Conservation (phyloP, 768 basidiomycete species). For the Termitomyces sp. region DNA sequence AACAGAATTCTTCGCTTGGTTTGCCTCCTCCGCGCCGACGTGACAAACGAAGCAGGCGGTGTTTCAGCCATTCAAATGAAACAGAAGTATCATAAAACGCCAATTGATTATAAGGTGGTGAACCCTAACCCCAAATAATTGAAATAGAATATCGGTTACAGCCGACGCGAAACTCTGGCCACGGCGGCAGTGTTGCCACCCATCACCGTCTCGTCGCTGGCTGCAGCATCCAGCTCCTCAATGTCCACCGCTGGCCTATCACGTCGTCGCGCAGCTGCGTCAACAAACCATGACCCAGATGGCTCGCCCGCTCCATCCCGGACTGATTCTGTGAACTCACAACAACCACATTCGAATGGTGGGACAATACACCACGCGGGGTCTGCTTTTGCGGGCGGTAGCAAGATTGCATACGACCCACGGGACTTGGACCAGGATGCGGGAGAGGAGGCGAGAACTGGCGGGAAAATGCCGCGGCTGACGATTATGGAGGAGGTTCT, state of each 20-base stretch:
- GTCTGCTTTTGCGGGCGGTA: slow-evolving; percentile 80
- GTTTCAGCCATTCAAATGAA: no score
- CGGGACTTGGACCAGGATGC: slow-evolving; percentile 75
- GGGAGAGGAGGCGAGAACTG: slow-evolving; percentile 53
- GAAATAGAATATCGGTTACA: background rate
- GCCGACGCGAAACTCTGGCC: background rate
- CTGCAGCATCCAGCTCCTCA: background rate
- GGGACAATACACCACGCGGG: slow-evolving; percentile 55
- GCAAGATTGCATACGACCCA: slow-evolving; percentile 91
- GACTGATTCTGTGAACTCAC: slow-evolving; percentile 14
- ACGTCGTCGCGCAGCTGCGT: slow-evolving; percentile 50
- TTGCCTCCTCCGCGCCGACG: no score
- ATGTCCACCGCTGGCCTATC: slow-evolving; percentile 56
- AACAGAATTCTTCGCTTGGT: no score
- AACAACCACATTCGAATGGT: slow-evolving; percentile 11
- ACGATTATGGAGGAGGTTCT: slow-evolving; percentile 98
- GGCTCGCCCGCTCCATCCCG: slow-evolving; percentile 26
- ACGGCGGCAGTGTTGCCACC: background rate
- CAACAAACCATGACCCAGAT: slow-evolving; percentile 28
- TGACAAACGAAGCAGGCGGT: no score
- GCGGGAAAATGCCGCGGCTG: slow-evolving; percentile 74
- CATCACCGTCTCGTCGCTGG: background rate
- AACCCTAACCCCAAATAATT: background rate
- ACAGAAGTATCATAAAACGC: no score
- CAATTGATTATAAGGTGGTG: no score